Evolutionary conservation across 2,329 filamentous ascomycete genomes (phyloP).

Genomic region (Calonectria pauciramosa): DNA sequence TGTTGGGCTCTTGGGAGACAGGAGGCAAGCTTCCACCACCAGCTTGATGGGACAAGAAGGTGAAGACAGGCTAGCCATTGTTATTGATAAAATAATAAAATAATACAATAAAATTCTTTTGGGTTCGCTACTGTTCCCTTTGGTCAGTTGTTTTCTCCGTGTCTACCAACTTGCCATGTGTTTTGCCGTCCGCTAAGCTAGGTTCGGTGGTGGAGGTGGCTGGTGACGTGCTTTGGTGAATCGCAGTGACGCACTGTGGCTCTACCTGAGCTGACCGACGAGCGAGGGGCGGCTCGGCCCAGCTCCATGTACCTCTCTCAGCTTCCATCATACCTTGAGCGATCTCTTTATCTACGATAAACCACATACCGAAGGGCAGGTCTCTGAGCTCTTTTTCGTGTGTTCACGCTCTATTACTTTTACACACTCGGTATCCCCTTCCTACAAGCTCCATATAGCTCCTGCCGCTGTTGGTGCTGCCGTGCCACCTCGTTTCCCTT

Average conservation of each 20-base stretch:
- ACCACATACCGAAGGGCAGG: not conserved
- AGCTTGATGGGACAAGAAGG: too few relatives aligned
- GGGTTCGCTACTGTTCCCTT: not conserved
- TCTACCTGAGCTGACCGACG: conserved; percentile 32
- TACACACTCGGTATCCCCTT: not conserved
- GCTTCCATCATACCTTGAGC: conserved; percentile 48
- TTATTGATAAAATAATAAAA: not conserved
- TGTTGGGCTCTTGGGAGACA: not conserved
- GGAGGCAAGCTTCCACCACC: not conserved
- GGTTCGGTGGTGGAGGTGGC: conserved; percentile 40
- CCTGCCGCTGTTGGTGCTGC: not conserved
- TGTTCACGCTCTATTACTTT: not conserved
- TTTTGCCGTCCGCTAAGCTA: not conserved
- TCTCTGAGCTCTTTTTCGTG: not conserved
- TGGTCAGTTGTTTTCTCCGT: not conserved
- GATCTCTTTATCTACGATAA: not conserved
- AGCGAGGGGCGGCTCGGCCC: conserved; percentile 27
- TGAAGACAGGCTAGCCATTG: not conserved
- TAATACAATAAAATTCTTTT: not conserved
- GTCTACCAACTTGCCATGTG: not conserved
- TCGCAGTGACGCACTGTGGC: conserved; percentile 45
- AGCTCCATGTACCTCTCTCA: conserved; percentile 38
- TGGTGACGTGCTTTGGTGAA: conserved; percentile 18
- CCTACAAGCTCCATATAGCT: not conserved
- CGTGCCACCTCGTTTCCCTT: conserved; percentile 2